phyloP scores from a whole-genome alignment of 345 rosid genomes.

The Populus deltoides region DNA sequence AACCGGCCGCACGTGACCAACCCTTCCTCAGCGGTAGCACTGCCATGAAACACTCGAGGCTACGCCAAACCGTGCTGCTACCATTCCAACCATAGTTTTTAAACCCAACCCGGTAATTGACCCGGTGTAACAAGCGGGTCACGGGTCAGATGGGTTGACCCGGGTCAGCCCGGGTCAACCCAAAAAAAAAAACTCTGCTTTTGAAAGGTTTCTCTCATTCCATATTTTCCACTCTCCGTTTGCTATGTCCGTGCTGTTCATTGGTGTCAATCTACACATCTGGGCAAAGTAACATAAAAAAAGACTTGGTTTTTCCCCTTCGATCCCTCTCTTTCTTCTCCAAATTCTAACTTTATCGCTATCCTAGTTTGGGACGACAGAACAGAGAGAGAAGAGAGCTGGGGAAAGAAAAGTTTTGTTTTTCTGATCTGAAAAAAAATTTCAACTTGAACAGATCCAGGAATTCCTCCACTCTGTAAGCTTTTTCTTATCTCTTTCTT shows the following conservation, averaged over 20 bases:
- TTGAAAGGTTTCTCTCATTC: not conserved
- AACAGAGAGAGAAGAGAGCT: not conserved
- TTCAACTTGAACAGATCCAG: not conserved
- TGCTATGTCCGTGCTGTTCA: too few species aligned
- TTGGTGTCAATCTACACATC: constrained; percentile 1
- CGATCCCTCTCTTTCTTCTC: not conserved
- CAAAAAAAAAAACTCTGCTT: too few species aligned
- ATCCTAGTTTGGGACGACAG: not conserved
- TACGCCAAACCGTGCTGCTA: not conserved
- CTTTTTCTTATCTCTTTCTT: not conserved
- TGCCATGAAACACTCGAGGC: constrained; percentile 21
- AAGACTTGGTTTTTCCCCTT: not conserved
- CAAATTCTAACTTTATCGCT: not conserved
- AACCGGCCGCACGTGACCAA: constrained; percentile 21
- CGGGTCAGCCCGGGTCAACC: too few species aligned
- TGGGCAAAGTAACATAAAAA: not conserved
- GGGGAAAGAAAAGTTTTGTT: not conserved
- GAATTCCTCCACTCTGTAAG: not conserved
- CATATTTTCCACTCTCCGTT: not conserved
- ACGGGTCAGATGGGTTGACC: too few species aligned
- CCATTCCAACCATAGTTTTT: not conserved
- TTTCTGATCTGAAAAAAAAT: constrained; percentile 7
- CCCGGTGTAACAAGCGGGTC: too few species aligned
- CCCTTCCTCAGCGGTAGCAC: constrained; percentile 8
- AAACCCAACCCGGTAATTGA: too few species aligned